A percentile compares a stretch with the other conserved stretches of the same genome.
Conservation (phyloP, 176 grass and related monocot species). For the Lolium perenne region DNA sequence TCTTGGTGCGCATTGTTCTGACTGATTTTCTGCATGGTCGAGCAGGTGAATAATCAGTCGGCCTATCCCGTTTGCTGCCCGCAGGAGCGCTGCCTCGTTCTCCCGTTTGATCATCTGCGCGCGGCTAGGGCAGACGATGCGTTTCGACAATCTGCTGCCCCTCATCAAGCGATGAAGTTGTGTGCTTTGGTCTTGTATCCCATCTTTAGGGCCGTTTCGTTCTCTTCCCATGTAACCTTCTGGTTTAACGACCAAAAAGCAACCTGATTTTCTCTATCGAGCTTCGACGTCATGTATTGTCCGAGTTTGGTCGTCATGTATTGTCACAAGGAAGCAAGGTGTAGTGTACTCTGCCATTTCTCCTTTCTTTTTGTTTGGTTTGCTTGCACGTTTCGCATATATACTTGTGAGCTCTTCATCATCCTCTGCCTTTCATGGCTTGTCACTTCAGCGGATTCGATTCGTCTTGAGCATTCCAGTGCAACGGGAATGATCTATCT, state of each 20-base stretch:
- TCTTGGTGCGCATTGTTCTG: neutral
- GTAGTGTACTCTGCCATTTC: neutral
- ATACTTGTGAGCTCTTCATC: neutral
- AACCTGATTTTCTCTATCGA: neutral
- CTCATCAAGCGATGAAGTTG: too few relatives aligned
- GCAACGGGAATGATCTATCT: neutral
- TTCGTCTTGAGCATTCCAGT: neutral
- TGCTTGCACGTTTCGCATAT: neutral
- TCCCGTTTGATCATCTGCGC: neutral
- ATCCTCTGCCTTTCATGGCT: slow-evolving; percentile 25
- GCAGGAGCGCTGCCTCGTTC: too few relatives aligned
- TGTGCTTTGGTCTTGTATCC: neutral
- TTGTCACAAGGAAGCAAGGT: neutral
- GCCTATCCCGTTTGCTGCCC: neutral
- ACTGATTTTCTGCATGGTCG: neutral
- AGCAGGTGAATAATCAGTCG: neutral
- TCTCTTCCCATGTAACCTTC: neutral
- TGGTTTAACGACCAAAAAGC: neutral
- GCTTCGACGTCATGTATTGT: neutral
- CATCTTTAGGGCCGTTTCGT: neutral
- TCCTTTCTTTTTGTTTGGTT: neutral
- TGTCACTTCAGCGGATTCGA: slow-evolving; percentile 43
- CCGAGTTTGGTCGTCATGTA: neutral
- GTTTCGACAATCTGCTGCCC: neutral
- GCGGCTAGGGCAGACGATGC: neutral